Percentiles rank a stretch among this genome's conserved stretches.
Evolutionary conservation across 352 stramenopile genomes (phyloP).

Genomic region (Phytophthora hybrid): DNA sequence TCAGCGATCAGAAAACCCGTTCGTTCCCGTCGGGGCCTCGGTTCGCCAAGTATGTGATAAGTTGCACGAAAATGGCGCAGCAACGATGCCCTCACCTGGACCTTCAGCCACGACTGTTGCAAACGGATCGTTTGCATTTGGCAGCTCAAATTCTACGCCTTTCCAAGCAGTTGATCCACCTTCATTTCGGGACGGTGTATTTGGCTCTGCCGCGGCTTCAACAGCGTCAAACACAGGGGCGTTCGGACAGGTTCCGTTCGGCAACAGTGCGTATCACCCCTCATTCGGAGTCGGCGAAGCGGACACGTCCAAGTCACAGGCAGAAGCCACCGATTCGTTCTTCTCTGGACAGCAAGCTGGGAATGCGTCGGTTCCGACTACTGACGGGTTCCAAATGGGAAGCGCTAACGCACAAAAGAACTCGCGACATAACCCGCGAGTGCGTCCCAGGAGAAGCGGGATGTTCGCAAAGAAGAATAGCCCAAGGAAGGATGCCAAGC

Average conservation of each 20-base stretch:
- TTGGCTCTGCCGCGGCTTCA: slow-evolving; percentile 1
- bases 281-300: slow-evolving; percentile 38
- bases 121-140: slow-evolving; percentile 23
- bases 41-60: not conserved
- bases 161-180: not conserved
- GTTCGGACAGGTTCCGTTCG: slow-evolving; percentile 37
- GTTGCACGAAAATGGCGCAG: not conserved
- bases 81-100: not conserved
- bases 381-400: slow-evolving; percentile 41
- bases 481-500: slow-evolving; percentile 23
- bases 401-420: slow-evolving; percentile 25
- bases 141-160: not conserved
- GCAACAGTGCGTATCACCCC: slow-evolving; percentile 11
- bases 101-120: not conserved
- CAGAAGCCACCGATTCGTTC: not conserved
- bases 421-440: slow-evolving; percentile 26
- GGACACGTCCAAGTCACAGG: not conserved
- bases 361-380: slow-evolving; percentile 12
- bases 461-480: slow-evolving; percentile 51
- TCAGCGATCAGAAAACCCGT: slow-evolving; percentile 9
- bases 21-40: not conserved
- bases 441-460: slow-evolving; percentile 30
- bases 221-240: not conserved
- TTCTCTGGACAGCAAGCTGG: slow-evolving; percentile 10
- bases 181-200: slow-evolving; percentile 10